Base-by-base conservation (phyloP, 768 basidiomycete species). In the Phaffia tasmanica region DNA sequence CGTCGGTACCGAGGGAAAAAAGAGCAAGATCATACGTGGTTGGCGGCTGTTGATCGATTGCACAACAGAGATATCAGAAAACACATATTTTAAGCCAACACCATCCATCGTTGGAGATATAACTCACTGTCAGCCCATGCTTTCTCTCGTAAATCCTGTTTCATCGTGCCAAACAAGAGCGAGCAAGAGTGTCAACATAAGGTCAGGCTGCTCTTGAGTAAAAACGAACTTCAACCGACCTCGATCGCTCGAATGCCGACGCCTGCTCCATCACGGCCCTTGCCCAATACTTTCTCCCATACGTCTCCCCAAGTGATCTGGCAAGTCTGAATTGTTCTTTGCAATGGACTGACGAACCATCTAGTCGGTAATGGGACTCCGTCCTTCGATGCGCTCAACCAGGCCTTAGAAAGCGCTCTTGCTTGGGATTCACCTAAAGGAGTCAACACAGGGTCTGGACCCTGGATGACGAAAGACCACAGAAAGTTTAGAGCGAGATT, bases 251-350 rank as follows among this genome's bases (percentile, higher is more conserved):
- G 46, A 16, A 61, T 49, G 11, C 46, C 59, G 47, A 61, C 59
- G 19, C 59, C 59, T 23, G 23, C 21, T 23, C 59, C 59, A 15
- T 61, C 59, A 5, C 15, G 6, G 35, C 59, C 30, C n/a, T 61
- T 61, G 59, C 59, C 59, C 21, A 61, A 27, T 16, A 48, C 46
- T 29, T 61, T 49, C 46, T 49, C 53, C 14, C 42, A 64, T 47
- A 64, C 49, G 3, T 56, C 63, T n/a, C 57, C 63, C 63, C 63
- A 64, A 27, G 23, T 47, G n/a, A 64, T 23, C 54, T 56, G 42
- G 23, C 63, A 64, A 25, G 63, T 64, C 15, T 53, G 50, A 16
- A 51, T 27, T 35, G 63, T 64, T 47, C 63, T 35, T 9, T 56
- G 53, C 54, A 64, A 29, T 5, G 63, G 63, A 2, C 46, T 48